A percentile compares a stretch with the other conserved stretches of the same genome.
These are phyloP conservation scores for Populus davidiana DNA, from an alignment of 345 rosid species.

Conservation along the genomic window DNA sequence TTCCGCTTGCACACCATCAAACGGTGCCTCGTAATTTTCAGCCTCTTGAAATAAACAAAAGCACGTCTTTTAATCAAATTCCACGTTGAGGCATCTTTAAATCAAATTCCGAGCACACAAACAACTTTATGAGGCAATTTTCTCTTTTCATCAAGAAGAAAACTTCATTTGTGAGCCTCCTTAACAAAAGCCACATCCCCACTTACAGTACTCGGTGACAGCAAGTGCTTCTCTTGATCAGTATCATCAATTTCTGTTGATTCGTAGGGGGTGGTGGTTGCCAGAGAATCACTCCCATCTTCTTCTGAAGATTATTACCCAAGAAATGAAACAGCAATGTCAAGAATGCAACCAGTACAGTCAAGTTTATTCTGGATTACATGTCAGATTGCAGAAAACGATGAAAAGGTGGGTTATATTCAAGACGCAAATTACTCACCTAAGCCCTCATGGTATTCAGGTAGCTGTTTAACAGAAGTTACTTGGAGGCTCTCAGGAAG, in stretches of 20 bases:
- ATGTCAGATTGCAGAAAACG: not conserved
- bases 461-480: slow-evolving; percentile 58
- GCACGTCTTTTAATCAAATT: not conserved
- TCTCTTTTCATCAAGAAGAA: not conserved
- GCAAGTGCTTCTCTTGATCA: slow-evolving; percentile 52
- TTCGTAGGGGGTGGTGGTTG: slow-evolving; percentile 34
- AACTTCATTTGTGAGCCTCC: slow-evolving; percentile 31
- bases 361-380: not conserved
- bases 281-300: slow-evolving; percentile 46
- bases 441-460: slow-evolving; percentile 48
- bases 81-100: slow-evolving; percentile 1
- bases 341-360: not conserved
- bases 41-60: not conserved
- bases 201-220: slow-evolving; percentile 30
- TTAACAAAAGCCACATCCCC: slow-evolving; percentile 53
- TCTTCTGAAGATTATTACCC: slow-evolving; percentile 31
- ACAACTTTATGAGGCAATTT: not conserved
- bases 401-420: not conserved
- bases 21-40: not conserved
- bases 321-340: not conserved
- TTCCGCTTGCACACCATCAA: not conserved
- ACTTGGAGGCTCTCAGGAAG: slow-evolving; percentile 84
- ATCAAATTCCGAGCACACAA: not conserved
- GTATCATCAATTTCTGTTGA: slow-evolving; percentile 47
- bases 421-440: slow-evolving; percentile 23